Base-by-base conservation (phyloP, 106 monocot genomes). In the Dioscorea dumetorum region DNA sequence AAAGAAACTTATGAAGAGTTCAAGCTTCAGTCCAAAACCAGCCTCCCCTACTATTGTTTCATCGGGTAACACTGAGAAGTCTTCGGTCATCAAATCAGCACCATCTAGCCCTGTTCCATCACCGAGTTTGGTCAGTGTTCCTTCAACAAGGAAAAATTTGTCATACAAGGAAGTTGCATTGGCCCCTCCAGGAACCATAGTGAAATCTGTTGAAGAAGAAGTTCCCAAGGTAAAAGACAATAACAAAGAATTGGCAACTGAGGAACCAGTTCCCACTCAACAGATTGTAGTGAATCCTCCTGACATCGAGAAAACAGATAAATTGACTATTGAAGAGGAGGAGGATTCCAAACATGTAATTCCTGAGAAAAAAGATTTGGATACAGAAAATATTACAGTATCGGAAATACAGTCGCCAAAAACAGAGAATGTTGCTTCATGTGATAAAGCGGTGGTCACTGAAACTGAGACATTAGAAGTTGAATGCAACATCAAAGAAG, bases 91-190 rank as follows among this genome's bases (percentile, higher is more conserved):
- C 24, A 79, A 75, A 57, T 75, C 80, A 54, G 24, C 71, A 24
- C 68, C 91, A 50, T 33, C 66, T 53, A 93, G 69, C 48, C 71
- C 83, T 71, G 76, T 79, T 68, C 22, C 68, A 20, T 74, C 68
- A 33, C 60, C 76, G 33, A 78, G 66, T 67, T 70, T 87, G 33
- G 23, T 65, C 28, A 67, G 32, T 69, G 49, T 56, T 77, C 76
- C 68, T 41, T 61, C 77, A 2, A 63, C 66, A 2, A 88, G 87
- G 52, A 95, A 81, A 80, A 63, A 23, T 61, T 82, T 95, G 67
- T 95, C 91, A 23, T 95, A 95, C 84, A 95, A 91, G 75, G 95
- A 95, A 69, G 95, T 91, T 14, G 95, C 95, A 56, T 72, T 91
- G 75, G 88, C 95, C 61, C 75, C 82, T 41, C 95, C 95, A 57